Base-by-base conservation (phyloP, 352 stramenopile species). In the Phytophthora citricola region DNA sequence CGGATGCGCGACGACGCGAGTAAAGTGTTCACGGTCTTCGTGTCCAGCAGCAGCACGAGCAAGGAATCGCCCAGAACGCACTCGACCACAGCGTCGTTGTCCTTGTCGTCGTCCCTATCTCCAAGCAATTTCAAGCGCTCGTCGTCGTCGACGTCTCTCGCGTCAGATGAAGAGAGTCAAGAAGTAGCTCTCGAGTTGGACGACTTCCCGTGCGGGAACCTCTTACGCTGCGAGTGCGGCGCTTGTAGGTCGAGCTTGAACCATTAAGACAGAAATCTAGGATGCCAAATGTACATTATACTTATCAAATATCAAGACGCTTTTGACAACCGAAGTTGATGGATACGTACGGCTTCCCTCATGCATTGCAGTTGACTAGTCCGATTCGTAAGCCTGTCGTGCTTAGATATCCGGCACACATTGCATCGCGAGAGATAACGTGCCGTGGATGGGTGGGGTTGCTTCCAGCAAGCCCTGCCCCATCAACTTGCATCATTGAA, bases 1-100 rank as follows among this genome's bases (percentile, higher is more conserved):
- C 41, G 64, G 44, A 74, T 79, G 48, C 52, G 55, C 8, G 59
- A 75, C 51, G 58, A 76, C 15, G 68, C 75, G 12, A 72, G 63
- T 58, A 66, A 68, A 40, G 51, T 66, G 10, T 79, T 79, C 39
- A 38, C 62, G 12, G 34, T 56, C 10, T 77, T 77, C 36, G 68
- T 79, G 17, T 44, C 66, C 14, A 65, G 63, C 27, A 60, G 41
- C 31, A 55, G 20, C 31, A 15, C 8, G 38, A 34, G 20, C 32
- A 71, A 63, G 14, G 36, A 57, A 41, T 31, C 54, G 36, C 57
- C 39, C 3, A 53, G 39, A 4, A 31, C 47, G 10, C 32, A 50
- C 32, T 63, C 48, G 17, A 55, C 40, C 5, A 59, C 41, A 8
- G 41, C 54, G 17, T 69, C 63, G 27, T 38, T 43, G 31, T 66